A percentile compares a stretch with the other conserved stretches of the same genome.
These are phyloP conservation scores for Geotrichum phurueaensis DNA, from an alignment of 1,139 yeast genomes.

Conservation along the genomic window DNA sequence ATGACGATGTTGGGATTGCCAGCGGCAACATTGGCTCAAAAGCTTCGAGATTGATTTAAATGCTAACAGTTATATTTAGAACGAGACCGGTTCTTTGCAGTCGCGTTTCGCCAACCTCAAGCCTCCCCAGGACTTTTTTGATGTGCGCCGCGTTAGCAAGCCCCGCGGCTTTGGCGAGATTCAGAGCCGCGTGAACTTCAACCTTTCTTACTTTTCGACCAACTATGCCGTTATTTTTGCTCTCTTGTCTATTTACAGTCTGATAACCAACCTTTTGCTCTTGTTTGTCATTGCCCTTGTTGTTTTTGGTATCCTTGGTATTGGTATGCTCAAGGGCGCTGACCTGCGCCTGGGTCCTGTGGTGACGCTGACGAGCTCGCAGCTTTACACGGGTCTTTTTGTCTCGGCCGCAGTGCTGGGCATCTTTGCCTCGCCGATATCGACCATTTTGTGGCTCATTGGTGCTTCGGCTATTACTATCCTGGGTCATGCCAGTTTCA, in stretches of 20 bases:
- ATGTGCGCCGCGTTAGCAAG: constrained; percentile 78
- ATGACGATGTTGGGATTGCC: not conserved
- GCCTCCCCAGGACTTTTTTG: constrained; percentile 92
- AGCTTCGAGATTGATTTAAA: not conserved
- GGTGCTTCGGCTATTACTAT: constrained; percentile 90
- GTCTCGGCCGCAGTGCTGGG: constrained; percentile 72
- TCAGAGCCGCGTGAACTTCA: constrained; percentile 81
- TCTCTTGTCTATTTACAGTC: constrained; percentile 61
- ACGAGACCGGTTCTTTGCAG: constrained; percentile 47
- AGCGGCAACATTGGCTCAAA: not conserved
- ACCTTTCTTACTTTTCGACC: constrained; percentile 79
- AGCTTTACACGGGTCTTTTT: constrained; percentile 80
- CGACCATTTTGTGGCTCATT: constrained; percentile 92
- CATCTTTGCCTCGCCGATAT: constrained; percentile 85
- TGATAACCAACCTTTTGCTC: constrained; percentile 76
- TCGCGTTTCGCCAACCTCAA: constrained; percentile 64
- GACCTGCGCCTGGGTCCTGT: constrained; percentile 56
- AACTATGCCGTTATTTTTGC: constrained; percentile 76
- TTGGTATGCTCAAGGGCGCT: constrained; percentile 70
- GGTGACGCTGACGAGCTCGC: constrained; percentile 53
- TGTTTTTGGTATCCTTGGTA: constrained; percentile 67
- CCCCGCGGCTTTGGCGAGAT: constrained; percentile 86
- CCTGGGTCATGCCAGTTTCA: constrained; percentile 82
- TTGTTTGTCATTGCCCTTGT: constrained; percentile 63
- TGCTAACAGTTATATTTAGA: constrained; percentile 11